Percentiles rank a stretch among this genome's conserved stretches.
Evolutionary conservation across 169 alveolate genomes (phyloP).

Genomic region (Theileria equi): DNA sequence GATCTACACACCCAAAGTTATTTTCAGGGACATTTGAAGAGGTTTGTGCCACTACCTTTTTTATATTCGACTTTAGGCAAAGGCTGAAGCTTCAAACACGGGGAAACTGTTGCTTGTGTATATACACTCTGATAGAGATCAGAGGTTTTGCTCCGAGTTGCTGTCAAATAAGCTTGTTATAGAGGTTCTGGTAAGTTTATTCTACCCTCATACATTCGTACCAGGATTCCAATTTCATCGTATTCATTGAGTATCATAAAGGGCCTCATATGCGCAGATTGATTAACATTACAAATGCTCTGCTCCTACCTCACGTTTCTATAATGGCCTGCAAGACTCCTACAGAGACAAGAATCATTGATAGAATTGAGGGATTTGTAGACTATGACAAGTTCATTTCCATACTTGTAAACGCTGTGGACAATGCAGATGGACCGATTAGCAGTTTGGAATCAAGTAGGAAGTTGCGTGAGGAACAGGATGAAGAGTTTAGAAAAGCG

Average conservation of each 20-base stretch:
- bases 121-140: conserved; percentile 13
- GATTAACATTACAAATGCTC: conserved; percentile 1
- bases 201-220: not conserved
- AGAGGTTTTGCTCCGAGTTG: not conserved
- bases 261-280: conserved; percentile 48
- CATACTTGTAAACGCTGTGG: conserved; percentile 11
- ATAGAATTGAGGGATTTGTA: conserved; percentile 12
- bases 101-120: conserved; percentile 45
- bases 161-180: conserved; percentile 33
- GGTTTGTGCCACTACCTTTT: conserved; percentile 5
- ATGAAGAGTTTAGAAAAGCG: conserved; percentile 39
- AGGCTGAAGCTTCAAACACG: conserved; percentile 7
- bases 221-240: conserved; percentile 43
- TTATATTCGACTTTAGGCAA: conserved; percentile 8
- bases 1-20: conserved; percentile 49
- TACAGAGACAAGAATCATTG: conserved; percentile 9
- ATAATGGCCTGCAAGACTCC: conserved; percentile 2
- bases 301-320: conserved; percentile 39
- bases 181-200: conserved; percentile 32
- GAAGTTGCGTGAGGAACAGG: conserved; percentile 33
- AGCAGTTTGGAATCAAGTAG: conserved; percentile 1
- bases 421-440: conserved; percentile 13
- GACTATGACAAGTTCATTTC: conserved; percentile 8
- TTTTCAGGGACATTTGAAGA: conserved; percentile 37
- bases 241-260: conserved; percentile 30